phyloP scores from a whole-genome alignment of 176 grass and related monocot species.

The Saccharum officinarum region DNA sequence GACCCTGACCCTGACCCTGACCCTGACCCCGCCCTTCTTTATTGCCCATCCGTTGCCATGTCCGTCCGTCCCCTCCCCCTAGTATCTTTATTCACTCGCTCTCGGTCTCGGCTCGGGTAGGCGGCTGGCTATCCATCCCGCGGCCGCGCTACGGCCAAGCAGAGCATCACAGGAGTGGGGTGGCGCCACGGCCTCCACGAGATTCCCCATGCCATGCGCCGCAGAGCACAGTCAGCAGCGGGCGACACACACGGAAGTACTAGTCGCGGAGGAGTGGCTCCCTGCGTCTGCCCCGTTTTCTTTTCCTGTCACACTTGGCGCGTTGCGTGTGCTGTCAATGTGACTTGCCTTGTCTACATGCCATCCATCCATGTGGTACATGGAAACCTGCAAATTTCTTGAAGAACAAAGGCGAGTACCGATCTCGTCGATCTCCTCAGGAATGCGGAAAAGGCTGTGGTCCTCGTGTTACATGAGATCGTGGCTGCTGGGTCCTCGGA shows the following conservation, averaged over 20 bases:
- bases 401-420: too few species aligned
- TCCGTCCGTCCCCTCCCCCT: background rate
- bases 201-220: background rate
- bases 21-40: conserved; percentile 9
- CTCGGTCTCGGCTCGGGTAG: too few species aligned
- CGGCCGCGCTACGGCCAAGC: background rate
- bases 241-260: too few species aligned
- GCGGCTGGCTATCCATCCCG: too few species aligned
- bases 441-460: background rate
- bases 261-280: too few species aligned
- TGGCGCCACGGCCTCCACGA: conserved; percentile 1
- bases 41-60: conserved; percentile 1
- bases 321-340: conserved; percentile 9
- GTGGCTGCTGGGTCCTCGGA: background rate
- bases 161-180: background rate
- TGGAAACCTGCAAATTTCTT: background rate
- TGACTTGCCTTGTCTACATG: background rate
- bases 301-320: background rate
- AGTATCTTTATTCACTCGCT: too few species aligned
- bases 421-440: too few species aligned
- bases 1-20: too few species aligned
- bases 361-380: background rate
- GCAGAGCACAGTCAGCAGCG: background rate
- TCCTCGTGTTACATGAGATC: background rate
- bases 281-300: background rate